phyloP scores from a whole-genome alignment of 2,329 filamentous ascomycete genomes.

The Pseudonectria foliicola region DNA sequence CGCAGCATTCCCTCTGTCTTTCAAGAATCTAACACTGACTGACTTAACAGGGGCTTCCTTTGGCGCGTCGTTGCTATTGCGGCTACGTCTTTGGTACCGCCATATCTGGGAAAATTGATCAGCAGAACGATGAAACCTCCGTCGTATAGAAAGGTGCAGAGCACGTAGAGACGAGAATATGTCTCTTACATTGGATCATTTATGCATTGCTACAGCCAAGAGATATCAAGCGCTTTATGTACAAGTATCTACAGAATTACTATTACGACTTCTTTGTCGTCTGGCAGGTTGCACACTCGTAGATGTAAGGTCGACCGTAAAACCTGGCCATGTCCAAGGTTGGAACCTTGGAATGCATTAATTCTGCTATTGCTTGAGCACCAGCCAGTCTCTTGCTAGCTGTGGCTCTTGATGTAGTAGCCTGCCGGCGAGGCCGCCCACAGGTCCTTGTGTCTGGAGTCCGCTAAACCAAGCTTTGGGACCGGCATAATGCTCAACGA shows the following conservation, averaged over 20 bases:
- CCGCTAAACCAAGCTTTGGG: constrained; percentile 69
- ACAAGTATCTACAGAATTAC: constrained; percentile 9
- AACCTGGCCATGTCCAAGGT: no score
- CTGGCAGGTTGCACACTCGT: no score
- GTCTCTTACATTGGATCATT: constrained; percentile 14
- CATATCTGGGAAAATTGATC: constrained; percentile 81
- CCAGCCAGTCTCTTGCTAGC: constrained; percentile 39
- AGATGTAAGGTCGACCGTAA: no score
- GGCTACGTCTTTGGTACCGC: constrained; percentile 74
- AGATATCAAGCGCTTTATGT: constrained; percentile 7
- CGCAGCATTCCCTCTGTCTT: neutral
- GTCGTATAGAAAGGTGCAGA: constrained; percentile 89
- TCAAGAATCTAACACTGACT: constrained; percentile 10
- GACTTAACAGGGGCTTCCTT: constrained; percentile 59
- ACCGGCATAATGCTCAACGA: constrained; percentile 74
- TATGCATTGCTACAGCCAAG: constrained; percentile 10
- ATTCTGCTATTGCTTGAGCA: constrained; percentile 48
- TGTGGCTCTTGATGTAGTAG: constrained; percentile 42
- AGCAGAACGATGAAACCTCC: constrained; percentile 81
- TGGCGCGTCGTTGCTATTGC: constrained; percentile 81
- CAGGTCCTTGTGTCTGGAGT: constrained; percentile 64
- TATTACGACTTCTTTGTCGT: constrained; percentile 10
- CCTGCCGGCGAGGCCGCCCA: constrained; percentile 60
- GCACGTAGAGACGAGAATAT: constrained; percentile 37
- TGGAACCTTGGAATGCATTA: no score